phyloP scores from a whole-genome alignment of 1,284 basidiomycete genomes.

The Puccinia hordei region DNA sequence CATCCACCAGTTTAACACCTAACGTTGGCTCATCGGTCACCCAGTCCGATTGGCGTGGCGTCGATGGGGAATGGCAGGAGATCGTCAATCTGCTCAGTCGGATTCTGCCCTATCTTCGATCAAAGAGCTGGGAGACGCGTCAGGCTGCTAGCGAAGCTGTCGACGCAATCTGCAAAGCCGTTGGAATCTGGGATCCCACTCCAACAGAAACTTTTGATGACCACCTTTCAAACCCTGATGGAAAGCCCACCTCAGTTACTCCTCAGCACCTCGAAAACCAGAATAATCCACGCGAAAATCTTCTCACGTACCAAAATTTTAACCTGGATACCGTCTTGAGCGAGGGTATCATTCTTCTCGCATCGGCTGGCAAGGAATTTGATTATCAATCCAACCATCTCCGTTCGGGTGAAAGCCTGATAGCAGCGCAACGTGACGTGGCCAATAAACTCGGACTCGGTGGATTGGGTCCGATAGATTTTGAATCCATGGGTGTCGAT shows the following conservation, averaged over 20 bases:
- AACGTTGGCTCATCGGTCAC: constrained; percentile 49
- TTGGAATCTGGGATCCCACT: constrained; percentile 77
- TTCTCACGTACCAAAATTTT: constrained; percentile 57
- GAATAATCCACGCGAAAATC: neutral
- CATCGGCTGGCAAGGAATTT: constrained; percentile 61
- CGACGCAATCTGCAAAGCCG: constrained; percentile 78
- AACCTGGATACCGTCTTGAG: constrained; percentile 58
- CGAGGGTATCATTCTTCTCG: constrained; percentile 60
- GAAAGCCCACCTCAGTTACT: constrained; percentile 54
- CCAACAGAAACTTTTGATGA: constrained; percentile 51
- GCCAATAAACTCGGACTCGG: constrained; percentile 58
- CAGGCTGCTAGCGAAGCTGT: constrained; percentile 79
- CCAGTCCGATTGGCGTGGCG: constrained; percentile 56
- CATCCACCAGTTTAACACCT: constrained; percentile 52
- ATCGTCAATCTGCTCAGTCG: constrained; percentile 78
- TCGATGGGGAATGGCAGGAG: constrained; percentile 76
- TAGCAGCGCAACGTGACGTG: constrained; percentile 60
- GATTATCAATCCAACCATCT: constrained; percentile 55
- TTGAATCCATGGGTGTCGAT: constrained; percentile 60
- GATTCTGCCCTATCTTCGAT: constrained; percentile 82
- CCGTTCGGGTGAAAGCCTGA: constrained; percentile 58
- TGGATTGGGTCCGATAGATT: constrained; percentile 55
- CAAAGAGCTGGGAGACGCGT: constrained; percentile 81
- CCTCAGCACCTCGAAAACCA: constrained; percentile 56
- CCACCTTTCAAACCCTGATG: neutral